Evolutionary conservation across 1,284 basidiomycete species (phyloP), one percentile per base, ranked within the genome.

Genomic region (Puccinia hordei): DNA sequence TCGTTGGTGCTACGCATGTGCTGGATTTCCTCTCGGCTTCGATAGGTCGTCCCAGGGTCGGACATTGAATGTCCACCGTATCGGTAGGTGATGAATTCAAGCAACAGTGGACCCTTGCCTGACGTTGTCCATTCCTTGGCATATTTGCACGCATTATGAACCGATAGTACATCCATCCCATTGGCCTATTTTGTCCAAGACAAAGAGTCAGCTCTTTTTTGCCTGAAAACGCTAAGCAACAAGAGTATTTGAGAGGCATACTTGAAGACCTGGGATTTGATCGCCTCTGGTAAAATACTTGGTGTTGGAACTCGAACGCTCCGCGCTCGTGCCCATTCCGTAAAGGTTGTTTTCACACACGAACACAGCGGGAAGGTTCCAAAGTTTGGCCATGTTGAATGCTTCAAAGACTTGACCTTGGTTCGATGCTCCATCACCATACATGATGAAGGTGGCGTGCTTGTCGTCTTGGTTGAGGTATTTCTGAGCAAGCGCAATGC

Each of bases 11-110:
- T 93, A 78, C 97, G 91, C 93, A 99, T 96, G 84, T 93, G 90
- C 88, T 98, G 95, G 81, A 98, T 93, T 88, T 98, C 96, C 86
- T 99, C 97, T 85, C 95, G 93, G 10, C 94, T 98, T 84, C 96
- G 93, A 91, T 99, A 99, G 51, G 96, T 98, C 55, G 96, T 98
- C 84, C 96, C 96, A 66, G 96, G 97, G 88, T 99, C 96, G 81
- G 96, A 98, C 93, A 99, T 97, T 41, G 95, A 98, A 89, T 99
- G 97, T 85, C 96, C 97, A 86, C 95, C 95, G 86, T 99, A 99
- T 84, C 96, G 93, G 89, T 98, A 99, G 49, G 97, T 99, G 82
- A 98, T 95, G 83, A 98, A 94, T 87, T 98, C 96, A 85, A 98
- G 89, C 38, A 98, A 87, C 24, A 99, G 89, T 13, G 97, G 96